Evolutionary conservation across 176 grass and related monocot genomes (phyloP).

Genomic region (Musa schizocarpa): DNA sequence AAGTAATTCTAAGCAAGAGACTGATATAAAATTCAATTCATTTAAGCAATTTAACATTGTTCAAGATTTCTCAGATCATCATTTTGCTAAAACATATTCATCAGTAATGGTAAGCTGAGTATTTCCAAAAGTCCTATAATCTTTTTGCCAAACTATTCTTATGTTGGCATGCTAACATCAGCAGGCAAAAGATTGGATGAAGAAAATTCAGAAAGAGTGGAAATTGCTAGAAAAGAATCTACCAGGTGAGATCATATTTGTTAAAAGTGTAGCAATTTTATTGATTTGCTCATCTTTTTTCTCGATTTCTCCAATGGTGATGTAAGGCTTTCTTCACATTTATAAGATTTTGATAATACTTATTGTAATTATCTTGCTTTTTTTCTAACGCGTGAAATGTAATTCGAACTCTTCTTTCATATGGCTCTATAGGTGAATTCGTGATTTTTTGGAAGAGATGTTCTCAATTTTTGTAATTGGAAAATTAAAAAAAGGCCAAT

Average conservation of each 20-base stretch:
- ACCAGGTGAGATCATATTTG: constrained; percentile 42
- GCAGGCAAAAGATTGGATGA: constrained; percentile 64
- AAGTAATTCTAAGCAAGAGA: constrained; percentile 37
- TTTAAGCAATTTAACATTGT: constrained; percentile 79
- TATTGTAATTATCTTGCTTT: too few species aligned
- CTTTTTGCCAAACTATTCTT: neutral
- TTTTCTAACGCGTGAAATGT: too few species aligned
- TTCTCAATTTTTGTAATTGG: too few species aligned
- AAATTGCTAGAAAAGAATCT: constrained; percentile 73
- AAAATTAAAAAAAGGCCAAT: too few species aligned
- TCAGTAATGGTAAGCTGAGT: constrained; percentile 31
- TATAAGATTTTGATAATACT: too few species aligned
- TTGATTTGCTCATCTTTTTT: neutral
- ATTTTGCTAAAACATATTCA: constrained; percentile 23
- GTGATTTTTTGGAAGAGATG: too few species aligned
- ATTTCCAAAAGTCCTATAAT: neutral
- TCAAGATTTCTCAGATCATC: constrained; percentile 62
- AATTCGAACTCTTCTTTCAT: too few species aligned
- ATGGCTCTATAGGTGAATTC: too few species aligned
- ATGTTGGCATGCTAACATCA: constrained; percentile 16
- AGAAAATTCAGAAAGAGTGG: constrained; percentile 86
- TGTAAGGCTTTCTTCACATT: too few species aligned
- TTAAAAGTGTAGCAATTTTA: constrained; percentile 1
- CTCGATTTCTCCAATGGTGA: neutral
- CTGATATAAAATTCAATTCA: constrained; percentile 35